Evolutionary conservation across 495 filamentous ascomycete genomes (phyloP).

Genomic region (Aspergillus funiculosus): DNA sequence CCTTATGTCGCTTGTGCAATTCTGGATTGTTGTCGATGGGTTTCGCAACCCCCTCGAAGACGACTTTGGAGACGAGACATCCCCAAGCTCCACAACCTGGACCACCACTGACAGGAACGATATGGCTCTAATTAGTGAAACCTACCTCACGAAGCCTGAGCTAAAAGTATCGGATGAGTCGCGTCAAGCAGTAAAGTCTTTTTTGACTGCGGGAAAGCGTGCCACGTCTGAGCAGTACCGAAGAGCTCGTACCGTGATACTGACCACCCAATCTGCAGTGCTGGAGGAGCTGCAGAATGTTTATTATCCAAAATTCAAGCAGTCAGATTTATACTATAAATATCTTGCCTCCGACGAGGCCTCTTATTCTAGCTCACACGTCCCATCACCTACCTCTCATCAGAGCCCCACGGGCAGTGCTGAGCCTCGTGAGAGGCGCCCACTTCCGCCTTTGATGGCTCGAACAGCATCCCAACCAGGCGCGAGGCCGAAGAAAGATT

Average conservation of each 20-base stretch:
- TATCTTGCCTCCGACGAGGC: constrained; percentile 85
- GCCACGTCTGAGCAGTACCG: constrained; percentile 79
- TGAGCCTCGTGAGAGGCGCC: constrained; percentile 32
- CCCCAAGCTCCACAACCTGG: constrained; percentile 64
- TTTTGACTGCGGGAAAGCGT: constrained; percentile 66
- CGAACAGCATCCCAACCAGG: constrained; percentile 40
- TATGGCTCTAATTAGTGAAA: constrained; percentile 81
- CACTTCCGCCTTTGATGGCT: constrained; percentile 38
- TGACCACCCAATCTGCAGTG: constrained; percentile 75
- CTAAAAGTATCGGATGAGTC: constrained; percentile 67
- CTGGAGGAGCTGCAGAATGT: constrained; percentile 74
- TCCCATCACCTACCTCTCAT: constrained; percentile 16
- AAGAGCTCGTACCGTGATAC: constrained; percentile 71
- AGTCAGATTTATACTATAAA: constrained; percentile 91
- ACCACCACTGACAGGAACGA: constrained; percentile 79
- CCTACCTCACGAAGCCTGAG: constrained; percentile 77
- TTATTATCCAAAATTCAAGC: constrained; percentile 80
- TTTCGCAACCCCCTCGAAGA: constrained; percentile 94
- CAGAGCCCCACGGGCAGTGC: constrained; percentile 24
- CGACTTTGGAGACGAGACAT: constrained; percentile 65
- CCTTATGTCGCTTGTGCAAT: constrained; percentile 87
- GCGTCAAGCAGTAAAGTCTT: constrained; percentile 63
- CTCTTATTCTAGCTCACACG: constrained; percentile 38
- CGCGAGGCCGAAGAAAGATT: constrained; percentile 37
- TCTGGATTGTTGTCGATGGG: constrained; percentile 97